Evolutionary conservation across 352 stramenopile species (phyloP).

Genomic region (Pythium guiyangense): DNA sequence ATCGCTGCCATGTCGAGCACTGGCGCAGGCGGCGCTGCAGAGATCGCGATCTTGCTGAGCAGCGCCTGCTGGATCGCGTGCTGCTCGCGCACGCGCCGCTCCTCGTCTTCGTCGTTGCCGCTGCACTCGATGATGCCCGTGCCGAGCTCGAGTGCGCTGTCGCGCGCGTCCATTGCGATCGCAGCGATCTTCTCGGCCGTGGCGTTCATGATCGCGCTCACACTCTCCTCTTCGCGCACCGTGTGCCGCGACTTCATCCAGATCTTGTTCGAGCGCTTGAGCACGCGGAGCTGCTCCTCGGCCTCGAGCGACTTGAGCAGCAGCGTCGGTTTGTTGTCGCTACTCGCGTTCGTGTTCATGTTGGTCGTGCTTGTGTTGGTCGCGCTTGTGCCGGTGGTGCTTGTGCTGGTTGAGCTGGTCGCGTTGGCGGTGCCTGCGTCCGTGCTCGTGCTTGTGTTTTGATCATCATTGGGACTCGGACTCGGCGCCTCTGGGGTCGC

Average conservation of each 20-base stretch:
- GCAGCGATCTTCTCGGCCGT: constrained; percentile 31
- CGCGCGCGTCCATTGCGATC: constrained; percentile 14
- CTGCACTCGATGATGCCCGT: neutral
- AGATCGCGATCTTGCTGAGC: constrained; percentile 5
- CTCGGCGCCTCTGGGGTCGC: too few relatives aligned
- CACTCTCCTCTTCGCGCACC: constrained; percentile 56
- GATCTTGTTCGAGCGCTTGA: constrained; percentile 52
- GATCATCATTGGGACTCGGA: too few relatives aligned
- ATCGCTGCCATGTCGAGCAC: neutral
- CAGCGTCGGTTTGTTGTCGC: constrained; percentile 17
- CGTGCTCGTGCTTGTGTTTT: neutral
- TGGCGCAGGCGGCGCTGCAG: constrained; percentile 3
- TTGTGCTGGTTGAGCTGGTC: too few relatives aligned
- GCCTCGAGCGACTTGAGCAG: constrained; percentile 51
- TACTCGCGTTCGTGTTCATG: neutral
- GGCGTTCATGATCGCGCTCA: constrained; percentile 42
- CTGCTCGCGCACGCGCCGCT: too few relatives aligned
- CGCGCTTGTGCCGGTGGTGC: too few relatives aligned
- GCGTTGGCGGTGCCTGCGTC: too few relatives aligned
- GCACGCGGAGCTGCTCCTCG: constrained; percentile 41
- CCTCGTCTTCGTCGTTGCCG: neutral
- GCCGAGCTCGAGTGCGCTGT: neutral
- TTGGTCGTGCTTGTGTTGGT: too few relatives aligned
- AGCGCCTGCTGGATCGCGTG: neutral
- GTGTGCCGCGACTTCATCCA: constrained; percentile 57